phyloP scores from a whole-genome alignment of 2,329 filamentous ascomycete genomes.

The Fusarium luffae region DNA sequence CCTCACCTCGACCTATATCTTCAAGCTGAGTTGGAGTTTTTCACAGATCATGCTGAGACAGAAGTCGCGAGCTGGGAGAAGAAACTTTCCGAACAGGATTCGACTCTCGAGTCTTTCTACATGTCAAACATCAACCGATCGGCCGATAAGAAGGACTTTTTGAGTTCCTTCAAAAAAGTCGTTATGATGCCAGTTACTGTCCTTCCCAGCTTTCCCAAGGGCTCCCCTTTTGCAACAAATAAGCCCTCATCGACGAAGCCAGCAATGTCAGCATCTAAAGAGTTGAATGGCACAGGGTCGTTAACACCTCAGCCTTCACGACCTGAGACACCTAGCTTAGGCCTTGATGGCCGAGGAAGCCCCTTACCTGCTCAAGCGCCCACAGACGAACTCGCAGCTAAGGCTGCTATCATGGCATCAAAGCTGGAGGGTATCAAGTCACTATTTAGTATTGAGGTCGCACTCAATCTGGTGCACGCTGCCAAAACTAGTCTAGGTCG shows the following conservation, averaged over 20 bases:
- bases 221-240: slow-evolving; percentile 65
- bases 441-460: slow-evolving; percentile 95
- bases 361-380: slow-evolving; percentile 73
- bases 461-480: slow-evolving; percentile 85
- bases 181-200: slow-evolving; percentile 99
- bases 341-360: slow-evolving; percentile 54
- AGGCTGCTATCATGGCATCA: slow-evolving; percentile 97
- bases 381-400: slow-evolving; percentile 91
- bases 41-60: slow-evolving; percentile 78
- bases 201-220: slow-evolving; percentile 74
- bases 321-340: slow-evolving; percentile 61
- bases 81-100: slow-evolving; percentile 90
- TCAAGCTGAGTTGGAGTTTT: slow-evolving; percentile 88
- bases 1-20: slow-evolving; percentile 94
- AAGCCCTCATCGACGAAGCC: slow-evolving; percentile 49
- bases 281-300: slow-evolving; percentile 44
- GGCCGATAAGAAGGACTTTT: slow-evolving; percentile 94
- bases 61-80: slow-evolving; percentile 91
- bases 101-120: slow-evolving; percentile 89
- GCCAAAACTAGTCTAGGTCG: slow-evolving; percentile 91
- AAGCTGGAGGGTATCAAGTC: slow-evolving; percentile 94
- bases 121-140: slow-evolving; percentile 96
- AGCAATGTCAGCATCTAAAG: slow-evolving; percentile 25
- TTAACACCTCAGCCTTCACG: slow-evolving; percentile 57
- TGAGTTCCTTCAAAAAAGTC: slow-evolving; percentile 97